phyloP scores from a whole-genome alignment of 192 early-diverging fungal genomes.

The Podila minutissima region DNA sequence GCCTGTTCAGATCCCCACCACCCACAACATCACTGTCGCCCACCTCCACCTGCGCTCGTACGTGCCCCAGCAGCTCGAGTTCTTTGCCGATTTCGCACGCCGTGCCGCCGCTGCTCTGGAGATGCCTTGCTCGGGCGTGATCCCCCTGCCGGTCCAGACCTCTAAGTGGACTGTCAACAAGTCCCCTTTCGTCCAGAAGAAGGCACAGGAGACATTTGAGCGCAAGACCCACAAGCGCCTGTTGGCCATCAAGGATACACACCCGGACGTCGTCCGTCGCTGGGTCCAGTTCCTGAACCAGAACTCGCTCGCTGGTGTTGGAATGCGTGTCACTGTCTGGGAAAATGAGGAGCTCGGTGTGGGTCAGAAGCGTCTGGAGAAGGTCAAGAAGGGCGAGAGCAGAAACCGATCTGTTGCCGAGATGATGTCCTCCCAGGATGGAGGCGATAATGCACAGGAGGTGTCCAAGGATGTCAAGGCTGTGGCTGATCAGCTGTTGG shows the following conservation, averaged over 20 bases:
- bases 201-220: slow-evolving; percentile 97
- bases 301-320: slow-evolving; percentile 88
- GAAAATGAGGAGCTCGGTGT: slow-evolving; percentile 71
- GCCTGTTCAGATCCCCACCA: slow-evolving; percentile 61
- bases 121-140: slow-evolving; percentile 76
- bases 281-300: slow-evolving; percentile 84
- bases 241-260: slow-evolving; percentile 82
- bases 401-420: slow-evolving; percentile 50
- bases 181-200: slow-evolving; percentile 96
- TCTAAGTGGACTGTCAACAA: slow-evolving; percentile 88
- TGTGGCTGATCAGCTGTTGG: slow-evolving; percentile 42
- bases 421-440: slow-evolving; percentile 9
- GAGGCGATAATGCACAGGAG: background rate
- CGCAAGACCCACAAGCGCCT: slow-evolving; percentile 86
- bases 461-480: slow-evolving; percentile 44
- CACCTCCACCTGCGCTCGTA: slow-evolving; percentile 82
- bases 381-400: slow-evolving; percentile 49
- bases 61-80: slow-evolving; percentile 87
- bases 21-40: slow-evolving; percentile 75
- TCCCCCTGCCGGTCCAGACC: slow-evolving; percentile 77
- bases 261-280: slow-evolving; percentile 75
- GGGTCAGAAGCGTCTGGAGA: slow-evolving; percentile 50
- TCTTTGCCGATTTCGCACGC: slow-evolving; percentile 85
- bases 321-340: slow-evolving; percentile 79
- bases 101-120: slow-evolving; percentile 79